Evolutionary conservation across 139 green algal species (phyloP), one percentile per base, ranked within the genome.

Genomic region (Eudorina sp.): DNA sequence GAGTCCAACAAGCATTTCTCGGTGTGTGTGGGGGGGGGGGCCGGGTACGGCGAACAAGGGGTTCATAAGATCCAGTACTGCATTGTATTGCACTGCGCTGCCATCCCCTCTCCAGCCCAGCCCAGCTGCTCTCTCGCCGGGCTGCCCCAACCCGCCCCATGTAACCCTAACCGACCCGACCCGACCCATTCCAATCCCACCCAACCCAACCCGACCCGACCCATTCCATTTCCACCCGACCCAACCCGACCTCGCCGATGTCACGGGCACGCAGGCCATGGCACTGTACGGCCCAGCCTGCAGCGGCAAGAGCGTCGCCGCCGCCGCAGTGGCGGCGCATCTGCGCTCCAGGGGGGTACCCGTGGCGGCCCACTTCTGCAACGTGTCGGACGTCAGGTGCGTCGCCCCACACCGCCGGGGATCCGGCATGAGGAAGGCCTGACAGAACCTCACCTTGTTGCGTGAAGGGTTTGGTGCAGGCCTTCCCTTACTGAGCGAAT

Each of bases 291-390:
- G 78, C 58, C 78, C 78, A 7, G 78, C 78, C 40, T 55, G 36
- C 38, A 85, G 55, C 53, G 78, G 78, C 78, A 85, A 85, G 58
- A 75, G 21, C 7, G 40, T 85, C 0, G 58, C 78, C 21, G 53
- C 78, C 25, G 78, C 78, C 5, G 78, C 78, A 4, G 25, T 74
- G 34, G 78, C 78, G 27, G 7, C 25, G 0, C 78, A 74, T 31
- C 38, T 62, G 27, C 53, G 78, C 27, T 4, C 5, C 4, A 13
- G 11, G 38, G 78, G 78, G 3, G 16, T 85, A 11, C 78, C 78
- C 23, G 25, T 74, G 36, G 78, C 78, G 25, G 78, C 58, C 27
- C 78, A 85, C 53, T 85, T 85, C 58, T 85, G 78, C 40, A 43
- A 45, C 38, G 58, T 85, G 27, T 60, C 55, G 9, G 78, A 85